Evolutionary conservation across 225 moss, liverwort and hornwort genomes (phyloP).

Genomic region (Polytrichum commune): DNA sequence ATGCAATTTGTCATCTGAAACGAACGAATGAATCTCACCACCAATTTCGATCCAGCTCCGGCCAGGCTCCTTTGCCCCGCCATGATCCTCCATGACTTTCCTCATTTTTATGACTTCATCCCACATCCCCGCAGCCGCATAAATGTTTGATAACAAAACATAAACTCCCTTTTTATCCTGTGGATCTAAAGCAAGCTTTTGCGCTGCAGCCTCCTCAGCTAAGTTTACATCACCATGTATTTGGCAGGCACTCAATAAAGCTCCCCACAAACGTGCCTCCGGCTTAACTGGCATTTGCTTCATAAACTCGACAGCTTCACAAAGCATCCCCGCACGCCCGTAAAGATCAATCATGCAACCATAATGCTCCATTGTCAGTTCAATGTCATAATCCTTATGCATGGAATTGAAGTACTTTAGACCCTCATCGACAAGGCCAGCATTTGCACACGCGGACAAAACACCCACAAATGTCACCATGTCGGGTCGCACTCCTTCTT

Average conservation of each 20-base stretch:
- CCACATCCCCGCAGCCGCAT: slow-evolving; percentile 54
- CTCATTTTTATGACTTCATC: slow-evolving; percentile 51
- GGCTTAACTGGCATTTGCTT: slow-evolving; percentile 37
- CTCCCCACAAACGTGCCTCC: slow-evolving; percentile 45
- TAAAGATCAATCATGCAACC: slow-evolving; percentile 54
- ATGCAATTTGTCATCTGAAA: slow-evolving; percentile 43
- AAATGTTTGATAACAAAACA: slow-evolving; percentile 48
- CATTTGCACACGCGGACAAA: slow-evolving; percentile 48
- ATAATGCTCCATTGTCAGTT: slow-evolving; percentile 50
- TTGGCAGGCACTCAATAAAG: slow-evolving; percentile 53
- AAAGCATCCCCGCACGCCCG: slow-evolving; percentile 49
- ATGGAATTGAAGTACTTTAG: slow-evolving; percentile 43
- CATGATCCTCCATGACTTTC: slow-evolving; percentile 45
- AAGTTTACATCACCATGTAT: slow-evolving; percentile 44
- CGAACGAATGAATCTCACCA: slow-evolving; percentile 44
- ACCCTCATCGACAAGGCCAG: slow-evolving; percentile 47
- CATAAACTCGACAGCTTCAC: slow-evolving; percentile 39
- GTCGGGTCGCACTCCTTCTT: slow-evolving; percentile 47
- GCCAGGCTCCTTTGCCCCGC: slow-evolving; percentile 51
- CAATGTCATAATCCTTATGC: slow-evolving; percentile 35
- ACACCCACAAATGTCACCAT: slow-evolving; percentile 50
- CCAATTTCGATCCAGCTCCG: slow-evolving; percentile 54
- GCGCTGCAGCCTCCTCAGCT: slow-evolving; percentile 44
- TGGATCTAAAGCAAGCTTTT: slow-evolving; percentile 47
- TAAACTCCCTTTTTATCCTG: slow-evolving; percentile 39